These are phyloP conservation scores for Malus sieversii DNA, from an alignment of 306 rosid species.

Conservation along the genomic window DNA sequence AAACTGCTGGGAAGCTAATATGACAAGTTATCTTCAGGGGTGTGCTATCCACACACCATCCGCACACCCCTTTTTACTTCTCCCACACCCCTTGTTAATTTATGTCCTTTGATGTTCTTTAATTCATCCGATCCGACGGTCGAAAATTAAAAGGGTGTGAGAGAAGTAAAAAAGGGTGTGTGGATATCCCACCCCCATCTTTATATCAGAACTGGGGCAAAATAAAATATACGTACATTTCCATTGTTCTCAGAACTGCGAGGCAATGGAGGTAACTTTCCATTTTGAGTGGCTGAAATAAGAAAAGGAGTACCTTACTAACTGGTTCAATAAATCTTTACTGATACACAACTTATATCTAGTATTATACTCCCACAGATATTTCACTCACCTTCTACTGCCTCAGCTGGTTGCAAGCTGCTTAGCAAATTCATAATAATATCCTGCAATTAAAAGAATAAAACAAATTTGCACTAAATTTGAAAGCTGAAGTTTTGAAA, in stretches of 20 bases:
- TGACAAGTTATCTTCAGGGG: not conserved
- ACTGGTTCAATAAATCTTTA: slow-evolving; percentile 3
- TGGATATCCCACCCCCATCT: no score
- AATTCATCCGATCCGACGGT: no score
- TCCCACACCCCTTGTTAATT: no score
- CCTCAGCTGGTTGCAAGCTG: slow-evolving; percentile 69
- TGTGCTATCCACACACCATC: no score
- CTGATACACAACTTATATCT: slow-evolving; percentile 4
- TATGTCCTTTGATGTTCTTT: no score
- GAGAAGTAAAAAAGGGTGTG: no score
- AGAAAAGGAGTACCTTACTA: slow-evolving; percentile 21
- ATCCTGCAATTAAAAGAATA: slow-evolving; percentile 52
- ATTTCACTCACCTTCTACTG: slow-evolving; percentile 64
- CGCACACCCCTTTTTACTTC: no score
- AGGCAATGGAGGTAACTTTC: slow-evolving; percentile 79
- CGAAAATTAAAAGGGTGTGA: no score
- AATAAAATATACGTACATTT: slow-evolving; percentile 44
- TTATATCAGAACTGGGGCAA: not conserved
- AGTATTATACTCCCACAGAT: slow-evolving; percentile 7
- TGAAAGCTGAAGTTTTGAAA: slow-evolving; percentile 11
- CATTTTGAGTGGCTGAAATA: slow-evolving; percentile 70
- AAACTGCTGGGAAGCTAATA: not conserved
- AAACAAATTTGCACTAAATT: slow-evolving; percentile 1
- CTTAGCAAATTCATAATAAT: slow-evolving; percentile 65
- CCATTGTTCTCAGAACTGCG: slow-evolving; percentile 83